These are phyloP conservation scores for Arachis hypogaea DNA, from an alignment of 306 rosid species.

Conservation along the genomic window DNA sequence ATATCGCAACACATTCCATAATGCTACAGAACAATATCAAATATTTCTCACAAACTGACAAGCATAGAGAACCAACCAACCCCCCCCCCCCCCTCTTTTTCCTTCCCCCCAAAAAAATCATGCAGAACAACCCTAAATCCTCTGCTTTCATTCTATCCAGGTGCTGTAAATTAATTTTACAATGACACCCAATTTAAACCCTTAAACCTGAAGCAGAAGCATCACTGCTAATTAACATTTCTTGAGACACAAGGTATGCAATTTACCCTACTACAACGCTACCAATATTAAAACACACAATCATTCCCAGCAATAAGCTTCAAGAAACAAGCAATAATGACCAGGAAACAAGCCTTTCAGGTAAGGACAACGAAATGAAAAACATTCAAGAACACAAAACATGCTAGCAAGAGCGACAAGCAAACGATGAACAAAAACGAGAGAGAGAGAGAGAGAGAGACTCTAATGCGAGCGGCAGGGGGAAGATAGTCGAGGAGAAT, in stretches of 20 bases:
- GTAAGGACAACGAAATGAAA: not conserved
- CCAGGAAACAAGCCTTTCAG: not conserved
- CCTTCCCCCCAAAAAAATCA: not conserved
- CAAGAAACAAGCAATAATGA: no score
- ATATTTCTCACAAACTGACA: not conserved
- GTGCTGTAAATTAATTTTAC: not conserved
- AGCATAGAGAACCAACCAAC: not conserved
- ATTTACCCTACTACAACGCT: not conserved
- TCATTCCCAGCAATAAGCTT: no score
- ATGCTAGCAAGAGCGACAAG: not conserved
- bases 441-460: not conserved
- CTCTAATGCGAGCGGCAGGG: constrained; percentile 30
- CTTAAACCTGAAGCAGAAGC: not conserved
- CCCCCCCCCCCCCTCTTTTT: no score
- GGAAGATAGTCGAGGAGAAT: constrained; percentile 43
- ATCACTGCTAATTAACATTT: not conserved
- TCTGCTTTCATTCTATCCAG: not conserved
- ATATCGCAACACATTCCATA: not conserved
- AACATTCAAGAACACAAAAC: not conserved
- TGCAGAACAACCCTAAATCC: not conserved
- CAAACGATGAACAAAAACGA: no score
- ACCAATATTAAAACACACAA: not conserved
- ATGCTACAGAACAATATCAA: not conserved
- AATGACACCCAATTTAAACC: not conserved
- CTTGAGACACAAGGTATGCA: constrained; percentile 21